Evolutionary conservation across 2,329 filamentous ascomycete genomes (phyloP), one percentile per base, ranked within the genome.

Genomic region (Penicillium concentricum): DNA sequence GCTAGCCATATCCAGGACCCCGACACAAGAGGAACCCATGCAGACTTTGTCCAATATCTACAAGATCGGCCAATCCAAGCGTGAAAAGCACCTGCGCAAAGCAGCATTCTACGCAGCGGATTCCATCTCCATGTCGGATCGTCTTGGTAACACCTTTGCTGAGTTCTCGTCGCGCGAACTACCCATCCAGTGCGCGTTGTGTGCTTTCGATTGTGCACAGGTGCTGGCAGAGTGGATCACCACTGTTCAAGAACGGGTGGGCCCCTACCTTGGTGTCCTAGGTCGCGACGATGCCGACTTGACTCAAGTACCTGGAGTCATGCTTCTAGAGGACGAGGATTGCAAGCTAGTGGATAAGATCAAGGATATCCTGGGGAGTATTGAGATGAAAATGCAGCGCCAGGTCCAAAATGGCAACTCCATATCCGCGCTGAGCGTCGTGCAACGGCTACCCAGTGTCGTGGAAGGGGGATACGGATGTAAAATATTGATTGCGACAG

Each of bases 101-200:
- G 94, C 94, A n/a, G 94, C 93, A 0, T 95, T 92, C 70, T 96
- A 96, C 69, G 94, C 94, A 1, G 92, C 91, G 1, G 92, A 97
- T 72, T 96, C 92, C 0, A 83, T 99, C 9, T 86, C 87, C 28
- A 94, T 94, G 85, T 89, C 91, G 2, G 90, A 95, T 72, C 92
- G 89, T 69, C 82, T 94, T 13, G 91, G 91, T 1, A 85, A 93
- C 28, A 91, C 90, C 0, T 94, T 93, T 75, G 88, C 90, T 8
- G 92, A 96, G 61, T 87, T 90, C 59, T 88, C 87, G 1, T 92
- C 89, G 51, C 84, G 91, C 43, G 92, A 97, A 69, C 81, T 97
- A 13, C 92, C 94, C 0, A 84, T 96, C 38, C 93, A 96, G 71
- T 92, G 90, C 15, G 91, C 92, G 1, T 87, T 97, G 81, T 97